phyloP scores from a whole-genome alignment of 2,329 filamentous ascomycete species.

The Zymoseptoria crescenta region DNA sequence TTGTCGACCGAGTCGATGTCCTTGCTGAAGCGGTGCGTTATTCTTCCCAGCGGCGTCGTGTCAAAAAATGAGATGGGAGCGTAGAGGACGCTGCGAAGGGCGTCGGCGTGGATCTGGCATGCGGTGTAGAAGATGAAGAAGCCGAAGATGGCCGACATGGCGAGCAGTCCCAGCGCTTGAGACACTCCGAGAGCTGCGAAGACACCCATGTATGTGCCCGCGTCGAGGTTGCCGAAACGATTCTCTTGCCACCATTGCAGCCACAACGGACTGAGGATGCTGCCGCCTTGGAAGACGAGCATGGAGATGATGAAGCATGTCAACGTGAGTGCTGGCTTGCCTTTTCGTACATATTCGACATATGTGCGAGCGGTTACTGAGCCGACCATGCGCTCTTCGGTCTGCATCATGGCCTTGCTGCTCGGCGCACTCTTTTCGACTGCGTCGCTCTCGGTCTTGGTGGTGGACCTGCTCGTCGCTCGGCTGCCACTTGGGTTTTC shows the following conservation, averaged over 20 bases:
- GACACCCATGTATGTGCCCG: slow-evolving; percentile 56
- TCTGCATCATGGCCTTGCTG: slow-evolving; percentile 56
- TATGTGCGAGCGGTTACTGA: slow-evolving; percentile 44
- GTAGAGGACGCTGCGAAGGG: slow-evolving; percentile 68
- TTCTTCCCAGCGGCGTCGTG: slow-evolving; percentile 79
- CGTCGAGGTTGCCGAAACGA: background rate
- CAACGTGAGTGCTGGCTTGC: slow-evolving; percentile 3
- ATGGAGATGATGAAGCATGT: slow-evolving; percentile 1
- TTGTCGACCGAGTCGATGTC: slow-evolving; percentile 77
- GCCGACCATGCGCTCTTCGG: slow-evolving; percentile 58
- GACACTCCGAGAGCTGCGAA: slow-evolving; percentile 70
- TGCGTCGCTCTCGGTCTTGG: background rate
- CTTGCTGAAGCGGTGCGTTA: slow-evolving; percentile 96
- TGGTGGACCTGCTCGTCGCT: background rate
- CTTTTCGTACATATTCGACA: slow-evolving; percentile 1
- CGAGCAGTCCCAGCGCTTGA: slow-evolving; percentile 68
- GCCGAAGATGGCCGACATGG: slow-evolving; percentile 33
- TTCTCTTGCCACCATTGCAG: background rate
- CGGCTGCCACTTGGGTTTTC: background rate
- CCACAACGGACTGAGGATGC: background rate
- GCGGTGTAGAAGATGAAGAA: slow-evolving; percentile 25
- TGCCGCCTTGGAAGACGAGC: slow-evolving; percentile 3
- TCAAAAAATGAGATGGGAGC: slow-evolving; percentile 95
- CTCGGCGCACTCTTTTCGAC: background rate
- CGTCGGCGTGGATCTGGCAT: slow-evolving; percentile 67